phyloP scores from a whole-genome alignment of 2,329 filamentous ascomycete species.

The Botryotinia narcissicola region DNA sequence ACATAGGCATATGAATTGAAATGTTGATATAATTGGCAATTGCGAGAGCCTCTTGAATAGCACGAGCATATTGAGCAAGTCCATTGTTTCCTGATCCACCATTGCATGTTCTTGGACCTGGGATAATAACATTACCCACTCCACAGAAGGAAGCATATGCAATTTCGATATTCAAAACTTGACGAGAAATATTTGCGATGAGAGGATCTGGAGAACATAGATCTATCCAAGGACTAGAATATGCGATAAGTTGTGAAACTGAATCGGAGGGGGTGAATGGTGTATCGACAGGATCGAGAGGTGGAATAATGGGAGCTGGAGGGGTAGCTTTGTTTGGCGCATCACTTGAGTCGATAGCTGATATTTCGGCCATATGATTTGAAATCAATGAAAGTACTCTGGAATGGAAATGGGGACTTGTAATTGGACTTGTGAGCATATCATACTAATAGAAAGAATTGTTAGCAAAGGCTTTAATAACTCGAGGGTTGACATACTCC shows the following conservation, averaged over 20 bases:
- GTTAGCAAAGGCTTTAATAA: neutral
- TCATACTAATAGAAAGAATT: slow-evolving; percentile 57
- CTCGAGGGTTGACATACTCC: slow-evolving; percentile 53
- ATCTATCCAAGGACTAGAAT: slow-evolving; percentile 91
- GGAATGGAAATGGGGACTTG: slow-evolving; percentile 68
- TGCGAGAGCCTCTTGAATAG: slow-evolving; percentile 74
- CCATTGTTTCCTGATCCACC: slow-evolving; percentile 49
- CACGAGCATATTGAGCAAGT: slow-evolving; percentile 75
- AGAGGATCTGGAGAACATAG: slow-evolving; percentile 78
- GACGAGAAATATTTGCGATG: slow-evolving; percentile 81
- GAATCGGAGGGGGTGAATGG: slow-evolving; percentile 65
- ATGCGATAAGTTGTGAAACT: slow-evolving; percentile 72
- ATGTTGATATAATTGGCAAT: slow-evolving; percentile 76
- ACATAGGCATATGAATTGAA: slow-evolving; percentile 80
- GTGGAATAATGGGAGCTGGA: slow-evolving; percentile 58
- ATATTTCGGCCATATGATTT: slow-evolving; percentile 46
- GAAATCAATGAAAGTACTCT: slow-evolving; percentile 63
- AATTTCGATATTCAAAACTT: slow-evolving; percentile 86
- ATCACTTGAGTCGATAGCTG: slow-evolving; percentile 45
- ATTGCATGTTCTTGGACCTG: slow-evolving; percentile 68
- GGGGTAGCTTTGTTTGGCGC: slow-evolving; percentile 45
- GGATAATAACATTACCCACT: slow-evolving; percentile 76
- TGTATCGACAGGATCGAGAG: slow-evolving; percentile 78
- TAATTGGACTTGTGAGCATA: slow-evolving; percentile 76
- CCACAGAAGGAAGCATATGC: slow-evolving; percentile 96